Evolutionary conservation across 306 rosid genomes (phyloP).

Genomic region (Corylus heterophylla): DNA sequence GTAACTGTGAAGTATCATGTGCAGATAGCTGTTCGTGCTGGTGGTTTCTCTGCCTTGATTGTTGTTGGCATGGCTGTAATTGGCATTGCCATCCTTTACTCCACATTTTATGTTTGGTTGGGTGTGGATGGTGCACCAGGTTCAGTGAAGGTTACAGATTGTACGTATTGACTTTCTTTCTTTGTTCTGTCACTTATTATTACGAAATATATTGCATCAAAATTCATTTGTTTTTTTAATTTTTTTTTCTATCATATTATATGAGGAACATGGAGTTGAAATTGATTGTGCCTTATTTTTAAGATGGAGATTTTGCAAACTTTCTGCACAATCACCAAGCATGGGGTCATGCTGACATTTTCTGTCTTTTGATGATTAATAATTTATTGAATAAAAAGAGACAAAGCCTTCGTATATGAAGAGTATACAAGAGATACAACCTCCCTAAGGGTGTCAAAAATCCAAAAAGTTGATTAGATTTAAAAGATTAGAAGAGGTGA

Average conservation of each 20-base stretch:
- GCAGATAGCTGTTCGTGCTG: constrained; percentile 99
- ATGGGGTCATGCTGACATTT: not conserved
- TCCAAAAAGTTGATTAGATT: too few species aligned
- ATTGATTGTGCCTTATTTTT: constrained; percentile 11
- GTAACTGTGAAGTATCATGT: constrained; percentile 38
- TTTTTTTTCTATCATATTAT: not conserved
- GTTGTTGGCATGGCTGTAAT: constrained; percentile 99
- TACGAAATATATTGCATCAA: constrained; percentile 1
- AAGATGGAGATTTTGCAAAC: constrained; percentile 3
- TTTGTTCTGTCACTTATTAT: constrained; percentile 28
- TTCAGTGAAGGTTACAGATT: constrained; percentile 92
- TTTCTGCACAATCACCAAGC: not conserved
- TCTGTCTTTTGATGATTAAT: too few species aligned
- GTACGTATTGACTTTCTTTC: constrained; percentile 66
- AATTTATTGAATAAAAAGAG: too few species aligned
- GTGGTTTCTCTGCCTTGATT: constrained; percentile 90
- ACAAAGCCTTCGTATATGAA: too few species aligned
- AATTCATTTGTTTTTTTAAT: not conserved
- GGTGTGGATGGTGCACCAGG: constrained; percentile 91
- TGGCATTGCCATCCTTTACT: constrained; percentile 87
- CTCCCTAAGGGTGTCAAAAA: too few species aligned
- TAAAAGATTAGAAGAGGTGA: too few species aligned
- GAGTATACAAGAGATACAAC: too few species aligned
- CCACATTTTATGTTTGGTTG: constrained; percentile 93
- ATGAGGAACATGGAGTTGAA: not conserved